Evolutionary conservation across 805 yeast species (phyloP), one percentile per base, ranked within the genome.

Genomic region (Wickerhamiella galacta): DNA sequence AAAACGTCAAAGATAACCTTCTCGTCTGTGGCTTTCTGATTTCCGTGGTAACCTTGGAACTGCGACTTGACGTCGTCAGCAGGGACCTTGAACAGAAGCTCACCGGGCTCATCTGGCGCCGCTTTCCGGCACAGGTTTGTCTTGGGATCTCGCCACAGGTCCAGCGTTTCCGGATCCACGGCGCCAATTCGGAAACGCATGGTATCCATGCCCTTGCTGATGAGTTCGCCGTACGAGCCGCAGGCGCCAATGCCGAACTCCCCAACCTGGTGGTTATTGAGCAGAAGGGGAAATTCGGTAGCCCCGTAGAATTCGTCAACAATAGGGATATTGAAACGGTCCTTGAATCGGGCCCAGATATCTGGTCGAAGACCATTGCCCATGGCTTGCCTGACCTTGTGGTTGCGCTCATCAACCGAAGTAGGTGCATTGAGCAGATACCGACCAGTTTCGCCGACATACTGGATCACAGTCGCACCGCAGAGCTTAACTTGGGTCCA

Each of bases 381-480:
- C 51, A 73, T 73, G 0, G 95, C 95, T 27, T 74, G 69, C 26
- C 57, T 56, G 8, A 79, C 73, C 4, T 49, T 40, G 51, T 81
- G 93, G 27, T 51, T 51, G 27, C 56, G 52, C 49, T 81, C 92
- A 25, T 56, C 54, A 8, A 79, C 75, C 28, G 75, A 74, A 6
- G 57, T 58, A 30, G 75, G 69, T 1, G 82, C 58, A 43, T 75
- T 72, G 40, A 79, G 55, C 38, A 85, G 62, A 48, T 83, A 87
- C 31, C 96, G 68, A 53, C 95, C 81, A 20, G 82, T 83, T 54
- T 85, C 96, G 12, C 96, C 96, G 12, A 85, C 96, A 46, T 85
- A 85, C 55, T 85, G 95, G 34, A 82, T 67, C 40, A 79, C 80
- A 3, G 93, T 79, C 3, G 95, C 79, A 2, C 62, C 54, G 10